Percentiles rank a stretch among this genome's conserved stretches.
Evolutionary conservation across 495 filamentous ascomycete genomes (phyloP).

Genomic region (Penicillium maclennaniae): DNA sequence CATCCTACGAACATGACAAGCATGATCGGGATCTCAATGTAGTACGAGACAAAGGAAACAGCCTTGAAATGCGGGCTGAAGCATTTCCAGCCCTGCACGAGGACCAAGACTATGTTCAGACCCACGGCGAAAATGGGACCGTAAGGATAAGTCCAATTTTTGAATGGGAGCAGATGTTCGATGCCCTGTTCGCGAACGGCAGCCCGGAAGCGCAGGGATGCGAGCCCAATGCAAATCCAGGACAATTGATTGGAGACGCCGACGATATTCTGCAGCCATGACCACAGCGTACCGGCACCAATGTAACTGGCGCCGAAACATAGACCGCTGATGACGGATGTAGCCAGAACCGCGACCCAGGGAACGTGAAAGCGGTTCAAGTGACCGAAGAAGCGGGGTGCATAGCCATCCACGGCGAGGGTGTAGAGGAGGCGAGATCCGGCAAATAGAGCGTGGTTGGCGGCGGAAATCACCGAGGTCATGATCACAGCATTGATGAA

Average conservation of each 20-base stretch:
- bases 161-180: constrained; percentile 56
- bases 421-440: constrained; percentile 50
- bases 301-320: constrained; percentile 61
- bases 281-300: constrained; percentile 55
- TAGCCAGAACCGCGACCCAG: constrained; percentile 56
- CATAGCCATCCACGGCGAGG: constrained; percentile 44
- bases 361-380: constrained; percentile 56
- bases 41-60: constrained; percentile 51
- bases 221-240: constrained; percentile 57
- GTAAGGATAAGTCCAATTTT: constrained; percentile 58
- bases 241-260: constrained; percentile 62
- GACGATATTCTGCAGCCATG: constrained; percentile 58
- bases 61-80: constrained; percentile 50
- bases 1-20: constrained; percentile 48
- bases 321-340: constrained; percentile 51
- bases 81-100: constrained; percentile 58
- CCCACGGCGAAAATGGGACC: constrained; percentile 50
- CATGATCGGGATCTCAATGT: constrained; percentile 50
- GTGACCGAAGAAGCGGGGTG: constrained; percentile 43
- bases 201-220: constrained; percentile 56
- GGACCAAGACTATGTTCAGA: constrained; percentile 52
- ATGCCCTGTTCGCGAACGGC: constrained; percentile 51
- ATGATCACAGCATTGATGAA: constrained; percentile 57
- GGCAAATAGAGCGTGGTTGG: constrained; percentile 53
- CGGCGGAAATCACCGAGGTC: constrained; percentile 51